phyloP scores from a whole-genome alignment of 2,329 filamentous ascomycete genomes.

The Fonsecaea pedrosoi region DNA sequence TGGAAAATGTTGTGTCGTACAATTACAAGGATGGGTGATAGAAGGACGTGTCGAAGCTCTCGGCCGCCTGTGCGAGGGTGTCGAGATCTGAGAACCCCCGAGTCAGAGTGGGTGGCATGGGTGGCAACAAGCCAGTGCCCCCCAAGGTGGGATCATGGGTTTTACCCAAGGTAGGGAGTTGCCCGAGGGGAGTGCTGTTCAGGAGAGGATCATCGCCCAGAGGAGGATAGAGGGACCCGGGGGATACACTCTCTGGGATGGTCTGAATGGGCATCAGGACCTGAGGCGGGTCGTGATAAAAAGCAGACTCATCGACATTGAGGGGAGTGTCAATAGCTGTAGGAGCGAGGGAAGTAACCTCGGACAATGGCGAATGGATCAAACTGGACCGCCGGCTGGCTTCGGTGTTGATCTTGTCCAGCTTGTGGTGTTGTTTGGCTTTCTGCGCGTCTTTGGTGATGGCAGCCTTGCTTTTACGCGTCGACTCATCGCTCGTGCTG shows the following conservation, averaged over 20 bases:
- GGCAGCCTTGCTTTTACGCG: conserved; percentile 38
- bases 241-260: conserved; percentile 35
- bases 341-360: conserved; percentile 37
- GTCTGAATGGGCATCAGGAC: conserved; percentile 34
- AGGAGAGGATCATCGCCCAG: conserved; percentile 36
- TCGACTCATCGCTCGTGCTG: conserved; percentile 33
- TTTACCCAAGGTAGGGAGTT: conserved; percentile 24
- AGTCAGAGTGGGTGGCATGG: conserved; percentile 32
- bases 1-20: not conserved
- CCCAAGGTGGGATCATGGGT: conserved; percentile 4
- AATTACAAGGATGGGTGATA: conserved; percentile 32
- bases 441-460: conserved; percentile 40
- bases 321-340: conserved; percentile 36
- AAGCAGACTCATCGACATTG: conserved; percentile 27
- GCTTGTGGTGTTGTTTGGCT: conserved; percentile 28
- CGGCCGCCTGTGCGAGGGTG: conserved; percentile 40
- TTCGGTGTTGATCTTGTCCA: conserved; percentile 27
- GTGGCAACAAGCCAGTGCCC: conserved; percentile 11
- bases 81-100: conserved; percentile 42
- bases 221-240: conserved; percentile 38
- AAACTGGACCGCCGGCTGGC: conserved; percentile 33
- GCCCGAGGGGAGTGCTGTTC: conserved; percentile 9
- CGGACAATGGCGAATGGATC: conserved; percentile 38
- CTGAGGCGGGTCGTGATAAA: conserved; percentile 33
- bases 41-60: conserved; percentile 38